Evolutionary conservation across 176 grass and related monocot genomes (phyloP).

Genomic region (Zoysia japonica): DNA sequence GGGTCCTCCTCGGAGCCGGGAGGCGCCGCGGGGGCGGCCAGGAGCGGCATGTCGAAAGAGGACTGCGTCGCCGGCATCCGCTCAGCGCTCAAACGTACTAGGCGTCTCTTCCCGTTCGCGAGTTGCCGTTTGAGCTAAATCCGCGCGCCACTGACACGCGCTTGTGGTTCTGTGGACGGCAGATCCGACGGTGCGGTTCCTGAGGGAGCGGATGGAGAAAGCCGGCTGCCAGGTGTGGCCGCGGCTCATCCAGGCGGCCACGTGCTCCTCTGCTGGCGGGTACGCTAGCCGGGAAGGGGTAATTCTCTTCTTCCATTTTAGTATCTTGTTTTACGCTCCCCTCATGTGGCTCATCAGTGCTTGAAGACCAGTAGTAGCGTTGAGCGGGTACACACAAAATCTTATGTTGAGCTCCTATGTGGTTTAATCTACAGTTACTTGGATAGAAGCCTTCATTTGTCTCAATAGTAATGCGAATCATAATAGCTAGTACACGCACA

Average conservation of each 20-base stretch:
- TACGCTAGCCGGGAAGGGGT: conserved; percentile 55
- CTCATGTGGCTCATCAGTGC: not conserved
- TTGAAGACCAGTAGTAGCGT: not conserved
- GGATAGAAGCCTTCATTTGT: not conserved
- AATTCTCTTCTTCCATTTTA: conserved; percentile 13
- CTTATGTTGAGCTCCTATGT: too few relatives aligned
- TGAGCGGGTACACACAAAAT: not conserved
- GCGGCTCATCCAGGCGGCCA: conserved; percentile 47
- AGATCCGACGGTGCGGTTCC: conserved; percentile 91
- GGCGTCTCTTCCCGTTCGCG: not conserved
- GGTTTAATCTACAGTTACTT: conserved; percentile 1
- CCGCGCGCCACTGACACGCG: conserved; percentile 1
- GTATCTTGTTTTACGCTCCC: too few relatives aligned
- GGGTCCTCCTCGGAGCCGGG: not conserved
- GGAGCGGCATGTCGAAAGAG: conserved; percentile 44
- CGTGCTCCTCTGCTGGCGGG: conserved; percentile 40
- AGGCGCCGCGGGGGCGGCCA: too few relatives aligned
- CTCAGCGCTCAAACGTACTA: conserved; percentile 57
- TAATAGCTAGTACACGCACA: not conserved
- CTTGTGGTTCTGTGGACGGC: conserved; percentile 26
- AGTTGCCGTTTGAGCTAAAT: not conserved
- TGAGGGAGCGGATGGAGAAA: conserved; percentile 68
- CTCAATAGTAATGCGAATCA: not conserved
- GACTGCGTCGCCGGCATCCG: conserved; percentile 63
- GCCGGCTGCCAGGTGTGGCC: conserved; percentile 63